Conservation (phyloP, 495 filamentous ascomycete genomes). For the Neurospora tetrasperma region DNA sequence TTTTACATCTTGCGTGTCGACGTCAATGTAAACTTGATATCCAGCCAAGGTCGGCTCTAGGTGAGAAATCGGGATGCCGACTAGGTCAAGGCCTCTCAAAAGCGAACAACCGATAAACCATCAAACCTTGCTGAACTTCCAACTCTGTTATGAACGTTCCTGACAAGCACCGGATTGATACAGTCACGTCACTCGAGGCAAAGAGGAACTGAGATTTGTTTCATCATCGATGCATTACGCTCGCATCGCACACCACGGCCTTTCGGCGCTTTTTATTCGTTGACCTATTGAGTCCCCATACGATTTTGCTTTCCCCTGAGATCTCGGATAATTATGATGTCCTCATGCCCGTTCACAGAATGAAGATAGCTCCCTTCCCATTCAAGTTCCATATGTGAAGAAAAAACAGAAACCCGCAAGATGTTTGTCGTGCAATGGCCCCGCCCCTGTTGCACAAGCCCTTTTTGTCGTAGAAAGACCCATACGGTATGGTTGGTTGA, state of each 20-base stretch:
- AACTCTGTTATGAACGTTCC: not conserved
- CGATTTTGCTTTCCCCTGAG: not conserved
- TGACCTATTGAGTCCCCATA: not conserved
- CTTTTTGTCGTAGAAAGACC: not conserved
- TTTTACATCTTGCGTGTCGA: not conserved
- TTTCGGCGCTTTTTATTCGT: conserved; percentile 1
- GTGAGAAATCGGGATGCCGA: not conserved
- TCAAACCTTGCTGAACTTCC: not conserved
- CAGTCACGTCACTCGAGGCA: not conserved
- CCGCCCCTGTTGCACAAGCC: not conserved
- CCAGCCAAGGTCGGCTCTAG: not conserved
- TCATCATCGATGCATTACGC: conserved; percentile 1
- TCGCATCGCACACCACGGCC: conserved; percentile 1
- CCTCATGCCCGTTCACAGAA: not conserved
- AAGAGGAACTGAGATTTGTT: not conserved
- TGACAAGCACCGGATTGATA: not conserved
- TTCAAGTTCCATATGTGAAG: not conserved
- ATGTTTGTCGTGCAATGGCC: not conserved
- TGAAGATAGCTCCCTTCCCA: not conserved
- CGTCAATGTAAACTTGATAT: not conserved
- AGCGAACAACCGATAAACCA: not conserved
- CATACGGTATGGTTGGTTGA: not conserved
- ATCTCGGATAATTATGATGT: not conserved
- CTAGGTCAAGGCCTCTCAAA: not conserved
- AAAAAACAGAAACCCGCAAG: conserved; percentile 1